Evolutionary conservation across 257 asterid genomes (phyloP).

Genomic region (Solanum appendiculatum): DNA sequence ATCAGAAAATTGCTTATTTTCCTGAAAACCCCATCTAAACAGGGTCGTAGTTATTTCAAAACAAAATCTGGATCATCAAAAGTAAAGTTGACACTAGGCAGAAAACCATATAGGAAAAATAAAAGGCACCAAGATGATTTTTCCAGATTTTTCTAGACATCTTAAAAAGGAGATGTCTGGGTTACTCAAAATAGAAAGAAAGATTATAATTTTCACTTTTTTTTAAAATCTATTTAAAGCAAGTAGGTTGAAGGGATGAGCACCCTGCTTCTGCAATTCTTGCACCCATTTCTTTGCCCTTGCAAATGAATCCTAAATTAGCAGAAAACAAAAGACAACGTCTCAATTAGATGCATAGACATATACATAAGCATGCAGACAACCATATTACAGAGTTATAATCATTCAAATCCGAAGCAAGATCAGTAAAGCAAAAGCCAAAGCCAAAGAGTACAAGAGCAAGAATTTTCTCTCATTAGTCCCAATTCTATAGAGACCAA

Average conservation of each 20-base stretch:
- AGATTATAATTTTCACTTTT: not conserved
- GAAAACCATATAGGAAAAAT: not conserved
- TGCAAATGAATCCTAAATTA: constrained; percentile 58
- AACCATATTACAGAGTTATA: not conserved
- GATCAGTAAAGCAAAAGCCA: not conserved
- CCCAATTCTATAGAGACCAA: not conserved
- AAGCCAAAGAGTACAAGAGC: not conserved
- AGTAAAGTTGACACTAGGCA: not conserved
- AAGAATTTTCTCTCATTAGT: not conserved
- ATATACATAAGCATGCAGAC: not conserved
- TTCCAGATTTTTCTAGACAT: not conserved
- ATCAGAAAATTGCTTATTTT: not conserved
- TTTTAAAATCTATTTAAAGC: not conserved
- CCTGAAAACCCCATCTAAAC: not conserved
- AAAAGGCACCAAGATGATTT: not conserved
- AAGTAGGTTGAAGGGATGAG: not conserved
- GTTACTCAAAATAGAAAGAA: not conserved
- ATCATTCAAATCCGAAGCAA: not conserved
- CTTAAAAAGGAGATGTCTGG: not conserved
- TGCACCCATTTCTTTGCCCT: constrained; percentile 98
- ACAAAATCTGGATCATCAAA: not conserved
- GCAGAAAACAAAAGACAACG: constrained; percentile 6
- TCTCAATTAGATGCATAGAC: not conserved
- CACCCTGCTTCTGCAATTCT: constrained; percentile 95
- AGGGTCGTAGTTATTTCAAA: not conserved